These are phyloP conservation scores for Lepidium sativum DNA, from an alignment of 345 rosid genomes.

Conservation along the genomic window DNA sequence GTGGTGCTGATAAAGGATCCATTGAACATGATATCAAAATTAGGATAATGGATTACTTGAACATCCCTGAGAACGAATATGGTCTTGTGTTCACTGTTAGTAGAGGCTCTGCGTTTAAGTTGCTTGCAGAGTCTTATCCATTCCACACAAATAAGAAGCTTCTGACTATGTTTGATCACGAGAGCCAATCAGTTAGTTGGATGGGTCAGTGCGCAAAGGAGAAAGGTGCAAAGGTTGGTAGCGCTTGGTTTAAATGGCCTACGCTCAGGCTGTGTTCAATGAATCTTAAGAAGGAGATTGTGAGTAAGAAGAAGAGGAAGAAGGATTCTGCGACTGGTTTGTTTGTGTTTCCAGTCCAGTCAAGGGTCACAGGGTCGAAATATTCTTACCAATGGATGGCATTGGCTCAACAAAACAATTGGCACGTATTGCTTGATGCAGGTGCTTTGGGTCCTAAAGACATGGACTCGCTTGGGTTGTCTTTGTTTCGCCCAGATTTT, in stretches of 20 bases:
- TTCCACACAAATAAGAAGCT: conserved; percentile 90
- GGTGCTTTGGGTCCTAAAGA: conserved; percentile 99
- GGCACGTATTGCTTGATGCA: conserved; percentile 99
- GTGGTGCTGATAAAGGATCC: conserved; percentile 88
- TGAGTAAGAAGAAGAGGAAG: conserved; percentile 76
- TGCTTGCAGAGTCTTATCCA: conserved; percentile 93
- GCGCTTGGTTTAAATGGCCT: conserved; percentile 99
- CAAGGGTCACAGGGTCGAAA: conserved; percentile 93
- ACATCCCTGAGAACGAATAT: conserved; percentile 92
- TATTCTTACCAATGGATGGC: conserved; percentile 99
- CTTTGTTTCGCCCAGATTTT: conserved; percentile 94
- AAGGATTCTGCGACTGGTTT: conserved; percentile 82
- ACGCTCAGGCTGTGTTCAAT: conserved; percentile 92
- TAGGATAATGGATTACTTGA: conserved; percentile 92
- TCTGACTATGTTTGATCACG: conserved; percentile 96
- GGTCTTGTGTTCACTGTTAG: conserved; percentile 99
- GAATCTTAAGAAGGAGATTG: conserved; percentile 85
- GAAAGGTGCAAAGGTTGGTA: conserved; percentile 82
- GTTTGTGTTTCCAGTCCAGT: conserved; percentile 97
- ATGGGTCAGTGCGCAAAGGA: conserved; percentile 95
- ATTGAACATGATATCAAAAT: conserved; percentile 84
- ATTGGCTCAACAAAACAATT: conserved; percentile 91
- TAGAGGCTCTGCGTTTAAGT: conserved; percentile 95
- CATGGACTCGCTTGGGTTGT: conserved; percentile 97
- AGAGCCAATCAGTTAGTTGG: conserved; percentile 96